phyloP scores from a whole-genome alignment of 208 protist genomes.

The Trypanosoma theileri region DNA sequence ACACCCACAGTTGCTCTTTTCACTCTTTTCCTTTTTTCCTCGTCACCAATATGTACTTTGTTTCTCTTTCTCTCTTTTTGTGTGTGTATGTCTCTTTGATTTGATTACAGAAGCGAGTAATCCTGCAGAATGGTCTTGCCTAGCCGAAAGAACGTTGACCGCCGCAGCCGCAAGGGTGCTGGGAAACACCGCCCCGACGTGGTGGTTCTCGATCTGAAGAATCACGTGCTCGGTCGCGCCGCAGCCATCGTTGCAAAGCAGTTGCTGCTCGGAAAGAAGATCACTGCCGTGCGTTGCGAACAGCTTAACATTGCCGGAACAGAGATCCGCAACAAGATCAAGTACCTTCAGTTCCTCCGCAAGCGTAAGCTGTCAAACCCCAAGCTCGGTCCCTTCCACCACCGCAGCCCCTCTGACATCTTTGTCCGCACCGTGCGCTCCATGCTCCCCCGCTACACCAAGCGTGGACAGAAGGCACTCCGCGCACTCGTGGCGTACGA shows the following conservation, averaged over 20 bases:
- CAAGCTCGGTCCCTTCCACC: conserved; percentile 96
- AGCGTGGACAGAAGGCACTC: conserved; percentile 79
- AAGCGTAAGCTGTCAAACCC: conserved; percentile 99
- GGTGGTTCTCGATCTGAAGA: conserved; percentile 97
- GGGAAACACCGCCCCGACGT: conserved; percentile 86
- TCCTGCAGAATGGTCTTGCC: conserved; percentile 60
- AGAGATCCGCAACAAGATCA: conserved; percentile 98
- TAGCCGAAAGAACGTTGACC: conserved; percentile 58
- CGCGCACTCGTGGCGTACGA: conserved; percentile 80
- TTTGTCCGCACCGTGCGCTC: conserved; percentile 95
- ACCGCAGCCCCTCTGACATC: conserved; percentile 96
- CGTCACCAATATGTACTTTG: conserved; percentile 8
- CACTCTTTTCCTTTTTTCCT: conserved; percentile 7
- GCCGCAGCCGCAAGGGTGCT: conserved; percentile 67
- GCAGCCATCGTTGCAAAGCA: conserved; percentile 98
- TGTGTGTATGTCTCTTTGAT: background rate
- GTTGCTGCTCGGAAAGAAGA: conserved; percentile 95
- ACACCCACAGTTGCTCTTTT: conserved; percentile 1
- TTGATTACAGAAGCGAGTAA: conserved; percentile 21
- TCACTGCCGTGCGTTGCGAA: conserved; percentile 97
- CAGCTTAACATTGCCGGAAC: conserved; percentile 95
- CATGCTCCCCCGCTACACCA: conserved; percentile 96
- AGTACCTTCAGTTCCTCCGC: conserved; percentile 91
- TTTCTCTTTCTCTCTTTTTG: conserved; percentile 17
- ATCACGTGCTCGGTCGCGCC: conserved; percentile 97